Evolutionary conservation across 345 rosid species (phyloP), one percentile per base, ranked within the genome.

Genomic region (Toxicodendron radicans): DNA sequence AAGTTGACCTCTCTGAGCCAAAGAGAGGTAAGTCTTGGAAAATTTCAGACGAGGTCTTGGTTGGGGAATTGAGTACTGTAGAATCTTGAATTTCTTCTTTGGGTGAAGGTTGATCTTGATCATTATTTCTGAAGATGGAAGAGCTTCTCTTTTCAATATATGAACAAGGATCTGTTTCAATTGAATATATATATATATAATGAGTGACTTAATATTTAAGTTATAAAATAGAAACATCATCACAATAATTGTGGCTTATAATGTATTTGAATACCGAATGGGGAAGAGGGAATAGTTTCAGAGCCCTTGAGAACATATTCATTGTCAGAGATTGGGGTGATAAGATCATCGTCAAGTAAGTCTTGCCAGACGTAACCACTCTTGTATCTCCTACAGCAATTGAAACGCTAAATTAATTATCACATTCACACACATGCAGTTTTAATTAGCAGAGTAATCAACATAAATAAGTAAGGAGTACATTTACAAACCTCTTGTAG

Each of bases 231-330:
- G 43, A 38, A 38, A 38, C 43, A 38, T 5, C 9, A 7, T 38
- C 9, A 5, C 8, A 38, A 38, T 38, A 38, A 38, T 38, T 27
- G 2, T 27, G 30, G 30, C 30, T 27, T 27, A 27, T 27, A 27
- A 27, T 27, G 30, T 27, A 27, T 27, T 27, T 38, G 38, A 35
- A 1, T 38, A 38, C 43, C 43, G 3, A 79, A 74, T 20, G 58
- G 67, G 48, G 68, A 9, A 43, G 45, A 27, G 33, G 64, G 68
- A 46, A 68, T 64, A 43, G 84, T 84, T 64, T 83, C 76, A 51
- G 94, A 90, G 78, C 97, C 97, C 84, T 90, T 84, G 64, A 92
- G 87, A 11, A 92, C 85, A 68, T 86, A 92, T 80, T 90, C 96
- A 21, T 83, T 89, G 71, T 89, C 92, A 3, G 87, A 90, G 70